A percentile compares a stretch with the other conserved stretches of the same genome.
phyloP scores from a whole-genome alignment of 2,329 filamentous ascomycete species.

The Fusarium anthophilum region DNA sequence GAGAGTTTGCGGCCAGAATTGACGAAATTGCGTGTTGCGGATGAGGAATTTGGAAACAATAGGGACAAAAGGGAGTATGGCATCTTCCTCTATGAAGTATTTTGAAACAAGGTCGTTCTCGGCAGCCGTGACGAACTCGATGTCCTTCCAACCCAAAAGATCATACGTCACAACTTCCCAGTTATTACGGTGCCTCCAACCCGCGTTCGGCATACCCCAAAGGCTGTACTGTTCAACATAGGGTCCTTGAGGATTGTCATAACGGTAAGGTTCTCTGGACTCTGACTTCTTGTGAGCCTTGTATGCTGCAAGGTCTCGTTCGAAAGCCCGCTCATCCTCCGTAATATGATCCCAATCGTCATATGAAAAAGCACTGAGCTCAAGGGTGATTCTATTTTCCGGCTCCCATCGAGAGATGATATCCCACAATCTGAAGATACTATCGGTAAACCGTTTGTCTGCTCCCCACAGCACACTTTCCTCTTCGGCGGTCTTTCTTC shows the following conservation, averaged over 20 bases:
- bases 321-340: too few species aligned
- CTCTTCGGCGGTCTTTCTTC: too few species aligned
- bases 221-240: not conserved
- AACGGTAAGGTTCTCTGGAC: not conserved
- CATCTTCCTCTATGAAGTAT: not conserved
- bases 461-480: too few species aligned
- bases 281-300: not conserved
- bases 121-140: too few species aligned
- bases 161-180: too few species aligned
- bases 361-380: not conserved
- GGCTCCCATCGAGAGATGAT: not conserved
- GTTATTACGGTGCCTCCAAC: too few species aligned
- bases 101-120: too few species aligned
- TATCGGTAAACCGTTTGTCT: too few species aligned
- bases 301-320: accelerated
- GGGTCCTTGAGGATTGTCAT: not conserved
- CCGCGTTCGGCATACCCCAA: not conserved
- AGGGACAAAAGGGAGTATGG: not conserved
- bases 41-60: conserved; percentile 5
- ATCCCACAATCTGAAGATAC: not conserved
- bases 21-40: conserved; percentile 7
- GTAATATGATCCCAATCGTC: too few species aligned
- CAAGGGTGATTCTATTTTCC: not conserved
- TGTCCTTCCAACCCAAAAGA: too few species aligned
- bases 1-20: too few species aligned